phyloP scores from a whole-genome alignment of 208 protist species.

The Leishmania braziliensis region DNA sequence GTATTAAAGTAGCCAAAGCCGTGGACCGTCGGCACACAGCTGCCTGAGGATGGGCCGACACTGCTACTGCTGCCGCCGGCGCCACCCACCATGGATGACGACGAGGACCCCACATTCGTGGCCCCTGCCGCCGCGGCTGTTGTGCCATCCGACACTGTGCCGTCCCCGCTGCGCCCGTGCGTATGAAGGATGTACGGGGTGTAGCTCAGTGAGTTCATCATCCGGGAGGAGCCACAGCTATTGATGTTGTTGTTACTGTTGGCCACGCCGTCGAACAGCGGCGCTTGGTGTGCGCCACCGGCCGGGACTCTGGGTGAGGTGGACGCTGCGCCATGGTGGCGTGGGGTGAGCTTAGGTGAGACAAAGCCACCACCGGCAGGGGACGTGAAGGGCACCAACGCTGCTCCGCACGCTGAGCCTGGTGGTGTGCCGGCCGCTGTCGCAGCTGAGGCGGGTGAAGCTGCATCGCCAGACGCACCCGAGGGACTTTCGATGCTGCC shows the following conservation, averaged over 20 bases:
- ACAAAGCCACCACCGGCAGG: not conserved
- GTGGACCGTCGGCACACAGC: not conserved
- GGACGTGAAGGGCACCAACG: not conserved
- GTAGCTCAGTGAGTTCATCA: not conserved
- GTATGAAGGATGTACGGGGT: conserved; percentile 10
- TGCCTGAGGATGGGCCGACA: conserved; percentile 12
- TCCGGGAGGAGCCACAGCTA: conserved; percentile 1
- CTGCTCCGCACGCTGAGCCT: not conserved
- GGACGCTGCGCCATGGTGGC: not conserved
- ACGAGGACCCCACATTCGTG: conserved; percentile 4
- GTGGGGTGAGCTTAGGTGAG: conserved; percentile 10
- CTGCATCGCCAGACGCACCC: not conserved
- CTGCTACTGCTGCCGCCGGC: conserved; percentile 7
- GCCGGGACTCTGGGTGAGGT: not conserved
- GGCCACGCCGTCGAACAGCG: not conserved
- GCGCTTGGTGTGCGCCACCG: not conserved
- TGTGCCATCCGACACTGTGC: not conserved
- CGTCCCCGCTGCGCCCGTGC: conserved; percentile 4
- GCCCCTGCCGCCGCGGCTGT: not conserved
- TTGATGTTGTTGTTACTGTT: conserved; percentile 4
- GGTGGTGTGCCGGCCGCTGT: not conserved
- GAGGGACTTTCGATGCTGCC: not conserved
- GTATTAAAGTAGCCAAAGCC: conserved; percentile 10
- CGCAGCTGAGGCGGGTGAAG: not conserved
- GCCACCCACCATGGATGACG: conserved; percentile 16